Evolutionary conservation across 192 early-diverging fungal species (phyloP).

Genomic region (Phycomyces blakesleeanus): DNA sequence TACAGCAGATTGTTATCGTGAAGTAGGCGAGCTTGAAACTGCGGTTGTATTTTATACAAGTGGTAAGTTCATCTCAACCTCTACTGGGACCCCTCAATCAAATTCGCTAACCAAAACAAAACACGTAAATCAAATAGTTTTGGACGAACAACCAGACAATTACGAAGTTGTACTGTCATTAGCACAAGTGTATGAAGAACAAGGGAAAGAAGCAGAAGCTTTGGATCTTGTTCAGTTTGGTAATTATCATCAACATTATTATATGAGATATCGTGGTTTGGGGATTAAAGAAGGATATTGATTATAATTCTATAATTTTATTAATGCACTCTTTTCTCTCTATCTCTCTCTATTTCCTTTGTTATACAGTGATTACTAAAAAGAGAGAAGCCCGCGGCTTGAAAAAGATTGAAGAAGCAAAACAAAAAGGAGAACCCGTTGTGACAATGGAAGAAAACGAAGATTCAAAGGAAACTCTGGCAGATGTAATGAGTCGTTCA

Average conservation of each 20-base stretch:
- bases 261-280: no score
- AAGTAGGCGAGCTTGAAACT: conserved; percentile 57
- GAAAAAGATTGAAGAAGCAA: background rate
- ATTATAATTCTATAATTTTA: no score
- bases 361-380: background rate
- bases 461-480: background rate
- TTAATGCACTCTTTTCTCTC: no score
- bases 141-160: conserved; percentile 60
- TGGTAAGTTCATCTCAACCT: no score
- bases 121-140: conserved; percentile 22
- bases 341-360: background rate
- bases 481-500: background rate
- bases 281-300: no score
- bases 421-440: background rate
- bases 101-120: background rate
- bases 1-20: conserved; percentile 58
- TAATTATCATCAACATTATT: no score
- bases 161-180: conserved; percentile 64
- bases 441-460: background rate
- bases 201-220: conserved; percentile 55
- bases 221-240: conserved; percentile 47
- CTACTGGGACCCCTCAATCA: no score
- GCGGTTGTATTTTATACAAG: conserved; percentile 57
- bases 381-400: conserved; percentile 4
- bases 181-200: conserved; percentile 69